Conservation (phyloP, 495 filamentous ascomycete species). For the Talaromyces liani region DNA sequence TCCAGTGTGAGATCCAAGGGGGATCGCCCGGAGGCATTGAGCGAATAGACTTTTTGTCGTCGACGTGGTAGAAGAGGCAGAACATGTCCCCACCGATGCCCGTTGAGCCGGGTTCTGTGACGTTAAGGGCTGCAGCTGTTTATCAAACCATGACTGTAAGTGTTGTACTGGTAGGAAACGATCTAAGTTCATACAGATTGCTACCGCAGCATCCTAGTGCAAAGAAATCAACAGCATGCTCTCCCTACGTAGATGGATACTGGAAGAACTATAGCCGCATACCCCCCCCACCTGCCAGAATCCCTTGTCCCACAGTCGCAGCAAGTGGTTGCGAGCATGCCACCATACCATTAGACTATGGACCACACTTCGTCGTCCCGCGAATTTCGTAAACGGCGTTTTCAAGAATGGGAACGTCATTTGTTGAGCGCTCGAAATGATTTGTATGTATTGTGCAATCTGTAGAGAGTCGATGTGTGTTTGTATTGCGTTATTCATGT, state of each 20-base stretch:
- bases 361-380: no score
- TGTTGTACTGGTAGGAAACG: conserved; percentile 35
- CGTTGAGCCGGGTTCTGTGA: conserved; percentile 72
- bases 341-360: conserved; percentile 61
- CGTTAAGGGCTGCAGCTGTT: conserved; percentile 21
- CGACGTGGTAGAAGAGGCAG: conserved; percentile 94
- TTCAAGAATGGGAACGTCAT: no score
- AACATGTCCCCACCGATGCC: conserved; percentile 96
- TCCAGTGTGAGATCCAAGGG: conserved; percentile 62
- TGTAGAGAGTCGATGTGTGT: no score
- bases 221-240: no score
- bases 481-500: no score
- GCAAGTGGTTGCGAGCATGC: conserved; percentile 87
- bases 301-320: conserved; percentile 73
- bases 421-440: no score
- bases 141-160: no score
- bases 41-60: conserved; percentile 70
- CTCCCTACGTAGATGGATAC: background rate
- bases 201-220: conserved; percentile 96
- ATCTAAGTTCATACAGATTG: conserved; percentile 58
- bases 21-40: conserved; percentile 87
- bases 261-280: conserved; percentile 65
- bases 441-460: no score
- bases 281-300: conserved; percentile 81
- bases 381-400: no score